Evolutionary conservation across 805 yeast genomes (phyloP).

Genomic region (Yamadazyma endophytica): DNA sequence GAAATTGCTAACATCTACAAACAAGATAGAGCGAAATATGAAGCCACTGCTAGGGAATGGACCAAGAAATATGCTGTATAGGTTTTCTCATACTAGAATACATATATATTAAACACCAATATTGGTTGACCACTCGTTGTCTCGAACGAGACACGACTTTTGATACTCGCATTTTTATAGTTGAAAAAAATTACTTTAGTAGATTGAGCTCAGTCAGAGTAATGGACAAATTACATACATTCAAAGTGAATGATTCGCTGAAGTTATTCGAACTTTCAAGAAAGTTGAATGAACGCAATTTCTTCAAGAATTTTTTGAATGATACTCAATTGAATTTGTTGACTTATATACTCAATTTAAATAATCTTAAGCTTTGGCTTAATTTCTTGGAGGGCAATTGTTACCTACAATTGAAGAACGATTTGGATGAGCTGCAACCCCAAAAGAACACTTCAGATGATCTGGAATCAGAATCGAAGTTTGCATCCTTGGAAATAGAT

Average conservation of each 20-base stretch:
- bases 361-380: constrained; percentile 30
- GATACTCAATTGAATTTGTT: constrained; percentile 32
- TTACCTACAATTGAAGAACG: constrained; percentile 14
- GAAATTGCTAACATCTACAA: constrained; percentile 96
- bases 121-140: no score
- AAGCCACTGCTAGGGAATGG: constrained; percentile 98
- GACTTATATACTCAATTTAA: constrained; percentile 22
- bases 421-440: no score
- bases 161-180: no score
- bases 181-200: no score
- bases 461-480: neutral
- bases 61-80: constrained; percentile 92
- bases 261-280: constrained; percentile 35
- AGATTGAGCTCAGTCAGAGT: constrained; percentile 1
- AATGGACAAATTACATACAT: constrained; percentile 38
- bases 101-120: no score
- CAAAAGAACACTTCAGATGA: no score
- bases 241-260: constrained; percentile 26
- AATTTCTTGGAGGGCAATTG: constrained; percentile 39
- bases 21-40: constrained; percentile 89
- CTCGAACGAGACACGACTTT: no score
- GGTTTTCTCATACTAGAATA: no score
- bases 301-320: constrained; percentile 33
- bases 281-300: constrained; percentile 23
- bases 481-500: constrained; percentile 37